phyloP scores from a whole-genome alignment of 495 filamentous ascomycete species.

The Bacidia gigantensis region DNA sequence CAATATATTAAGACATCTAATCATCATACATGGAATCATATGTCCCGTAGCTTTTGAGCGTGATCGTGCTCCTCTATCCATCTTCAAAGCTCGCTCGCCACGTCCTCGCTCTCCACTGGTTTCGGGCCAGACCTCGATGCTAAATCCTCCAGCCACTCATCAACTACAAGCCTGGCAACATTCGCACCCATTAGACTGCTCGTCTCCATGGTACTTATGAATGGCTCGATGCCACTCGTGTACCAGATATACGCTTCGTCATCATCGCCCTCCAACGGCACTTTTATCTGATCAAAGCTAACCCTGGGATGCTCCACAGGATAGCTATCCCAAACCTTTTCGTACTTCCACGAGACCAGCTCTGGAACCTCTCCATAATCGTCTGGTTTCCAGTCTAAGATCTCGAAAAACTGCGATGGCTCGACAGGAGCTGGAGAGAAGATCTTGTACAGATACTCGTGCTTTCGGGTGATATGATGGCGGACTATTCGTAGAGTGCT shows the following conservation, averaged over 20 bases:
- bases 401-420: slow-evolving; percentile 43
- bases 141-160: slow-evolving; percentile 36
- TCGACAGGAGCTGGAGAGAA: slow-evolving; percentile 67
- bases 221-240: slow-evolving; percentile 84
- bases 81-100: neutral
- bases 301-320: slow-evolving; percentile 69
- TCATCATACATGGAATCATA: neutral
- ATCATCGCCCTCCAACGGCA: slow-evolving; percentile 30
- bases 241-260: slow-evolving; percentile 53
- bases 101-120: neutral
- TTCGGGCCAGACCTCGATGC: neutral
- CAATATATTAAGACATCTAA: neutral
- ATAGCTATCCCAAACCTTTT: slow-evolving; percentile 69
- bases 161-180: slow-evolving; percentile 64
- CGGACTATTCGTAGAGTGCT: slow-evolving; percentile 54
- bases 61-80: neutral
- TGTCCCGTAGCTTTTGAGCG: neutral
- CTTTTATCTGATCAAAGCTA: slow-evolving; percentile 69
- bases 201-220: slow-evolving; percentile 98
- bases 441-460: slow-evolving; percentile 88
- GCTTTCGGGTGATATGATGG: slow-evolving; percentile 36
- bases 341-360: slow-evolving; percentile 62
- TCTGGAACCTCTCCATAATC: slow-evolving; percentile 20
- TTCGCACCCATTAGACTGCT: slow-evolving; percentile 92
- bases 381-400: slow-evolving; percentile 21